Base-by-base conservation (phyloP, 139 green algal species). In the Ettlia oleoabundans region DNA sequence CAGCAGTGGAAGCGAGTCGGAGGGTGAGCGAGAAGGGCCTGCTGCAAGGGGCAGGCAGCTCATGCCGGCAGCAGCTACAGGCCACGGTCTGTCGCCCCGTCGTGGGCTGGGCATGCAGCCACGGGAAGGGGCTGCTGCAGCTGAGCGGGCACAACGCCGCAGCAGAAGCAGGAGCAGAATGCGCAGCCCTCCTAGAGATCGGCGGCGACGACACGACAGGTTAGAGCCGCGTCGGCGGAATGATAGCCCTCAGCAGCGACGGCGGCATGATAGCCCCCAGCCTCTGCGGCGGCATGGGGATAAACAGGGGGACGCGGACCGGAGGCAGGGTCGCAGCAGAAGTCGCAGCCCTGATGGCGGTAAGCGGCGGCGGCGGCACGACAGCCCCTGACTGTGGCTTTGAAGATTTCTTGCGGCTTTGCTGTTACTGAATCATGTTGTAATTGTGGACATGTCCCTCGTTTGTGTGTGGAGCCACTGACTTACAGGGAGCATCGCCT, bases 191-290 rank as follows among this genome's bases (percentile, higher is more conserved):
- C 42, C 5, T 7, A 13, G 19, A 13, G 18, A 10, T 30, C n/a
- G 63, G n/a, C 4, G 63, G 8, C 63, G 63, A 10, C 63, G 63
- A 30, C 42, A 64, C 2, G 69, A 63, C 32, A 24, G 69, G 7
- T 28, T 5, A 35, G 28, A 30, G 66, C 65, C 28, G 33, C 65
- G 65, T 15, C 32, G 33, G 65, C 65, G 65, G 4, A 33, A 72
- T 37, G 65, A 72, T 37, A 72, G 65, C 8, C 65, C 65, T 2
- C 35, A 43, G 65, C 65, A 22, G n/a, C 53, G 53, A 22, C 26
- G 63, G 65, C 65, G 65, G 4, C 65, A 72, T 37, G 65, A 72
- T 37, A 72, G 65, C 8, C 65, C 65, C 1, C 35, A 43, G 65
- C 65, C 35, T 33, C 62, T 24, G 2, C 8, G 3, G 4, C 62